These are phyloP conservation scores for Somion occarium DNA, from an alignment of 1,284 basidiomycete species.

Conservation along the genomic window DNA sequence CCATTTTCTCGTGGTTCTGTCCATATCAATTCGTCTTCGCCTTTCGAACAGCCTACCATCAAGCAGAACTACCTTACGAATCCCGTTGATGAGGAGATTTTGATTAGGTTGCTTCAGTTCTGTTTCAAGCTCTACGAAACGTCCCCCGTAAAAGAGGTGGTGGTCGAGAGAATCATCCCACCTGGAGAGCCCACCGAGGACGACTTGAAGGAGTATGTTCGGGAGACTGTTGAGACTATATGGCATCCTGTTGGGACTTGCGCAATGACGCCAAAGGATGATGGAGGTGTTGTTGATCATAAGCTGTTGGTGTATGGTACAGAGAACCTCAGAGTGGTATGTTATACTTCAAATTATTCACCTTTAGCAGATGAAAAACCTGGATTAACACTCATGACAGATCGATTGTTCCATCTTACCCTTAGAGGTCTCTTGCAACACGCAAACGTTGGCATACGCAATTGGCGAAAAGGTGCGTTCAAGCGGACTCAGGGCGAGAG, in stretches of 20 bases:
- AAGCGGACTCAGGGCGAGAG: not conserved
- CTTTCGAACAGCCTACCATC: conserved; percentile 4
- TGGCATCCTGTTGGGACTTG: conserved; percentile 33
- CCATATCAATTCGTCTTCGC: conserved; percentile 8
- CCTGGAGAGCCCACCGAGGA: not conserved
- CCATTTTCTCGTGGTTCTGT: conserved; percentile 5
- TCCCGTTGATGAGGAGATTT: not conserved
- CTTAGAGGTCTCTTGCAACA: not conserved
- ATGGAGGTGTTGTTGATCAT: conserved; percentile 50
- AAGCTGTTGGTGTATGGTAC: conserved; percentile 45
- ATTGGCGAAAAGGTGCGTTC: conserved; percentile 1
- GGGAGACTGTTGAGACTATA: conserved; percentile 4
- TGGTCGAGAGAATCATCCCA: not conserved
- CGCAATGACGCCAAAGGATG: conserved; percentile 43
- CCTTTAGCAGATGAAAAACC: not conserved
- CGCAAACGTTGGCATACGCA: not conserved
- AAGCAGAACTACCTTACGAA: conserved; percentile 7
- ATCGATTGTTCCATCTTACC: not conserved
- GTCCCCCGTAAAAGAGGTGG: too few relatives aligned
- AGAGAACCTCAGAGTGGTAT: conserved; percentile 34
- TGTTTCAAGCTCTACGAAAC: not conserved
- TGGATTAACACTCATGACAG: not conserved
- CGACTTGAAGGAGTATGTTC: too few relatives aligned
- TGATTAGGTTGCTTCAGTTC: not conserved
- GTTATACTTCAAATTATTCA: too few relatives aligned